These are phyloP conservation scores for Juglanconis sp. DNA, from an alignment of 2,329 filamentous ascomycete species.

Conservation along the genomic window DNA sequence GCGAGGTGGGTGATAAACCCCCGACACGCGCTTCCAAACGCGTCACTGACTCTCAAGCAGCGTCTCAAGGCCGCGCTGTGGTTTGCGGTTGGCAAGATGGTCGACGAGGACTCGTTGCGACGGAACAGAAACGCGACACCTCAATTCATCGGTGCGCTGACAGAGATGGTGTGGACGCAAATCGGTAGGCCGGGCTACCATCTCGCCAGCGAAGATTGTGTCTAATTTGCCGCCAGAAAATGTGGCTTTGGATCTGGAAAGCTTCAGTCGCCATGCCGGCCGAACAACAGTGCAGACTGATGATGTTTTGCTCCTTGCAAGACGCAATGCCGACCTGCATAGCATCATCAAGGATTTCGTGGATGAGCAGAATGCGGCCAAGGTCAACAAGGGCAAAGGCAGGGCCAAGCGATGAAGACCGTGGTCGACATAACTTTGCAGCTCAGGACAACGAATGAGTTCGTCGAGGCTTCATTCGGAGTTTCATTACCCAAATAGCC, in stretches of 20 bases:
- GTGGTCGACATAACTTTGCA: neutral
- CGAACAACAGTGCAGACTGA: conserved; percentile 76
- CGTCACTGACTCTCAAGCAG: conserved; percentile 37
- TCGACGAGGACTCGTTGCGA: conserved; percentile 76
- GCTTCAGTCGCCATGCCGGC: conserved; percentile 70
- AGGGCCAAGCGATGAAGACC: conserved; percentile 29
- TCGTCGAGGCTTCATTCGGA: no score
- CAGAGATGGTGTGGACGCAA: conserved; percentile 83
- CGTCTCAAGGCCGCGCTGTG: conserved; percentile 81
- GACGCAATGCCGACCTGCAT: conserved; percentile 83
- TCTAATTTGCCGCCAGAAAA: conserved; percentile 40
- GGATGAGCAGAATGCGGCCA: conserved; percentile 54
- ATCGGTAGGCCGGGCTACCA: conserved; percentile 57
- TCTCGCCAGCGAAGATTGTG: no score
- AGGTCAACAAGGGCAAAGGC: conserved; percentile 28
- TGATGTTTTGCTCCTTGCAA: conserved; percentile 82
- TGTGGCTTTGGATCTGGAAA: conserved; percentile 55
- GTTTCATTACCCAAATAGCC: no score
- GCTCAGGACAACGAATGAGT: no score
- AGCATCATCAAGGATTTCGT: conserved; percentile 69
- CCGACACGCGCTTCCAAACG: neutral
- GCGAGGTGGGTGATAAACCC: conserved; percentile 23
- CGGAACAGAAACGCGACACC: conserved; percentile 82
- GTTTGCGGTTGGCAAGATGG: conserved; percentile 80
- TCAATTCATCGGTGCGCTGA: conserved; percentile 83